Evolutionary conservation across 306 rosid genomes (phyloP).

Genomic region (Quercus dentata): DNA sequence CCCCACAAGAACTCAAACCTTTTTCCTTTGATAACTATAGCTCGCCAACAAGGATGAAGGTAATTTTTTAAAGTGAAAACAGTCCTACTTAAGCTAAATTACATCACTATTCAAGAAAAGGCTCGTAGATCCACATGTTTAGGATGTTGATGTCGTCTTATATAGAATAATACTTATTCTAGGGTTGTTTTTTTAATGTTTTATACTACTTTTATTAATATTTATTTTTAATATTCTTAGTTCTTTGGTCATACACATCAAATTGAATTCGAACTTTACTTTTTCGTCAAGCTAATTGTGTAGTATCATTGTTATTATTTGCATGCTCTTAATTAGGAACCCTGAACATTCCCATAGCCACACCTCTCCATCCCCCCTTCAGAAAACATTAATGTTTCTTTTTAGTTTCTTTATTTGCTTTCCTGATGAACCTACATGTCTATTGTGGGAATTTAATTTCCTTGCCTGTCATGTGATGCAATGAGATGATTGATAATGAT

Average conservation of each 20-base stretch:
- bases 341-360: background rate
- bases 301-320: background rate
- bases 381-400: background rate
- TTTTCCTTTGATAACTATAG: too few relatives aligned
- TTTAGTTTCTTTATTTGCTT: background rate
- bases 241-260: background rate
- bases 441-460: too few relatives aligned
- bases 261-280: background rate
- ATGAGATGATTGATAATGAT: constrained; percentile 1
- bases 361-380: background rate
- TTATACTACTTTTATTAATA: too few relatives aligned
- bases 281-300: background rate
- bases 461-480: background rate
- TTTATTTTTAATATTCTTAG: too few relatives aligned
- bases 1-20: too few relatives aligned
- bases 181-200: too few relatives aligned
- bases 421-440: background rate
- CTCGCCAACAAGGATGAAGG: background rate
- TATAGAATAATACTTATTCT: too few relatives aligned
- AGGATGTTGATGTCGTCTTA: too few relatives aligned
- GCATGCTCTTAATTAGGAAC: background rate
- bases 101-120: background rate
- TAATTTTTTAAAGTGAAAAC: background rate
- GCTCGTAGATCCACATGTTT: too few relatives aligned
- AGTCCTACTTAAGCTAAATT: background rate